Evolutionary conservation across 306 rosid genomes (phyloP).

Genomic region (Sicyos edulis): DNA sequence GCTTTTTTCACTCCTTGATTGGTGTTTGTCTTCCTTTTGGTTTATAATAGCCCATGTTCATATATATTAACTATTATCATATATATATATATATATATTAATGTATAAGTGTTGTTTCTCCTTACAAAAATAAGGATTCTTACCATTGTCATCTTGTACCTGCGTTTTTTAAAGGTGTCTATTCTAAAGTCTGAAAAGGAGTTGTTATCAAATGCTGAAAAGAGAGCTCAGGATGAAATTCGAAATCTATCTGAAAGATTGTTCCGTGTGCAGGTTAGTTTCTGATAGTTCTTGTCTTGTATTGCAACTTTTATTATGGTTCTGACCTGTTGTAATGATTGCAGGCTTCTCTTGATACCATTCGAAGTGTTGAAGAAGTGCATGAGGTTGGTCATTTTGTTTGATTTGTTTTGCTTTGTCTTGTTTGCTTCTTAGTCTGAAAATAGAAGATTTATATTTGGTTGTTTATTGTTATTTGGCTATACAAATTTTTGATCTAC

Average conservation of each 20-base stretch:
- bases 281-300: constrained; percentile 11
- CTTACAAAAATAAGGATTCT: no score
- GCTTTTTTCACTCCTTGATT: no score
- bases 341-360: constrained; percentile 79
- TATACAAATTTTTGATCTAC: constrained; percentile 18
- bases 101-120: no score
- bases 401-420: background rate
- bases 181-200: constrained; percentile 70
- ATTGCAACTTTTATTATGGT: background rate
- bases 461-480: background rate
- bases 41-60: no score
- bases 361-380: constrained; percentile 74
- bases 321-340: background rate
- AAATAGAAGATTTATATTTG: background rate
- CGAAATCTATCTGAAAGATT: constrained; percentile 73
- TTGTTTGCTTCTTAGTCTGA: background rate
- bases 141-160: constrained; percentile 14
- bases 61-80: no score
- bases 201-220: constrained; percentile 74
- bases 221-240: constrained; percentile 83
- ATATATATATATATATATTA: no score
- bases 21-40: no score
- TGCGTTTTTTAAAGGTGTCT: constrained; percentile 46
- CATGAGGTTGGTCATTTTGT: constrained; percentile 56
- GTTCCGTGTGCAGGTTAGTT: constrained; percentile 67